Evolutionary conservation across 2,329 filamentous ascomycete species (phyloP), one percentile per base, ranked within the genome.

Genomic region (Aciculosporium take): DNA sequence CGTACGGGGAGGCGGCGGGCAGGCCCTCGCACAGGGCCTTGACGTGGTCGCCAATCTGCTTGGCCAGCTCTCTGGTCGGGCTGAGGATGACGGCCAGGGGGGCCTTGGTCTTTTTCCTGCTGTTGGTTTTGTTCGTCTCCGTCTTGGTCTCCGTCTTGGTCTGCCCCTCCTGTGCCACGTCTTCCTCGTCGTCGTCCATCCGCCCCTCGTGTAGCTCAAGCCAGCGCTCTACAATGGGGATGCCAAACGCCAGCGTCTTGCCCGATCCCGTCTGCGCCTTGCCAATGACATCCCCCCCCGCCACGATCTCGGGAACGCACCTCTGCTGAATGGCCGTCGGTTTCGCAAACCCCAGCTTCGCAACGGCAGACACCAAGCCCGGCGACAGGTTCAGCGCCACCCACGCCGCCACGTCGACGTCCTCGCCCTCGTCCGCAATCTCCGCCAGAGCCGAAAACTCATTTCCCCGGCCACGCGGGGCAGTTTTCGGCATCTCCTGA

Each of bases 261-360:
- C 91, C 91, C 12, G 91, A 96, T 49, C 91, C 91, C 0, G 91
- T 98, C 9, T 89, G 82, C 2, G 91, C 91, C 64, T 98, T 98
- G 32, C 91, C 91, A 48, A 98, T 83, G 13, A 96, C 81, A 60
- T 98, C 89, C 56, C 84, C 83, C 0, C 89, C 89, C 5, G 76
- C 74, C 17, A 89, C 58, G 35, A 95, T 84, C 40, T 84, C 74
- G 0, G 91, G 88, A 51, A 98, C 94, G 1, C 84, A 70, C 27
- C 76, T 70, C 17, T 69, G 63, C 58, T 98, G 91, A 44, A 98
- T 94, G 0, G 73, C 63, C 0, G 88, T 95, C 1, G 91, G 91
- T 44, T 76, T 79, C 4, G 72, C 57, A 56, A 96, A 96, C 44
- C 81, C 82, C 46, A 96, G 67, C 50, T 79, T 82, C 2, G 85